Evolutionary conservation across 345 rosid species (phyloP).

Genomic region (Gossypium anomalum): DNA sequence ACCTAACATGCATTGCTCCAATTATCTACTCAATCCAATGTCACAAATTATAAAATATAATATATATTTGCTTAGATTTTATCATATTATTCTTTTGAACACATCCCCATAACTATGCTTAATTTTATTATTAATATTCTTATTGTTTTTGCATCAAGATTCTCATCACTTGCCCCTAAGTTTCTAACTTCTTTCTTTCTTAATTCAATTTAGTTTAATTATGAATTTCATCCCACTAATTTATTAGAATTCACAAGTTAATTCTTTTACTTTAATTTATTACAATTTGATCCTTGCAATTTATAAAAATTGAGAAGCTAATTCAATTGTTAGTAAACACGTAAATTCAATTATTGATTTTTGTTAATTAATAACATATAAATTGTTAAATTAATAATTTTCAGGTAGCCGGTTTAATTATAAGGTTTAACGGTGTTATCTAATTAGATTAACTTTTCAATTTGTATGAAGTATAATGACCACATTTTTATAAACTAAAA

Average conservation of each 20-base stretch:
- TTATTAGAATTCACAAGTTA: neutral
- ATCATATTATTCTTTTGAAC: constrained; percentile 18
- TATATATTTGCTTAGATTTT: constrained; percentile 1
- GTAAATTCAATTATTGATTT: too few relatives aligned
- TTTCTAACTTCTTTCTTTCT: neutral
- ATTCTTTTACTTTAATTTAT: neutral
- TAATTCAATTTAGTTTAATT: neutral
- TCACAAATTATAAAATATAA: neutral
- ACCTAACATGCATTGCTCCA: constrained; percentile 34
- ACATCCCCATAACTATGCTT: constrained; percentile 32
- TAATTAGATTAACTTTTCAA: too few relatives aligned
- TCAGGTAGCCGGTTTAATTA: neutral
- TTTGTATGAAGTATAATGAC: too few relatives aligned
- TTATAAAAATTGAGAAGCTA: too few relatives aligned
- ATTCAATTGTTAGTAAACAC: too few relatives aligned
- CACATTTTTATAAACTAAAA: too few relatives aligned
- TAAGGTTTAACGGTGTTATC: neutral
- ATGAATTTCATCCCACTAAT: too few relatives aligned
- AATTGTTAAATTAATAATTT: too few relatives aligned
- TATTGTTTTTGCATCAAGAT: constrained; percentile 20
- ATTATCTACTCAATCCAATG: constrained; percentile 17
- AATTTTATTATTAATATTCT: constrained; percentile 11
- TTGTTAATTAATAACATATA: too few relatives aligned
- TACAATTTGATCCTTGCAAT: too few relatives aligned
- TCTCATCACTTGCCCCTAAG: constrained; percentile 16